Base-by-base conservation (phyloP, 768 basidiomycete genomes). In the Russula griseocarnosa region DNA sequence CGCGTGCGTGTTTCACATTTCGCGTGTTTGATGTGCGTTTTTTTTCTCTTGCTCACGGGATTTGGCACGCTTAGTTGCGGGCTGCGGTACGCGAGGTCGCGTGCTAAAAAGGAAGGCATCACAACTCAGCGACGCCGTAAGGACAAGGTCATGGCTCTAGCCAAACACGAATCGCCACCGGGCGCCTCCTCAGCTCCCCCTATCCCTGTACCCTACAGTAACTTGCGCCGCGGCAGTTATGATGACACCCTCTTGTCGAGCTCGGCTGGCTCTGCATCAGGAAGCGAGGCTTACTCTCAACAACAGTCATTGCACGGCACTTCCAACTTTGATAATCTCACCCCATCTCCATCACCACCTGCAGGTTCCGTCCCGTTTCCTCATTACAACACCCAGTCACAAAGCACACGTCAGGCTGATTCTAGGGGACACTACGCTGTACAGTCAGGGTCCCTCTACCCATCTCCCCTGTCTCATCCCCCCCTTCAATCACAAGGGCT, bases 41-140 rank as follows among this genome's bases (percentile, higher is more conserved):
- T 64, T 59, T 57, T 59, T 47, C 26, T 26, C 54, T 55, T 34
- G 65, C 68, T 66, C 55, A 61, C 62, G 56, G 70, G 67, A 68
- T 69, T 60, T 65, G 71, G 47, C 58, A 42, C 46, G 42, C 67
- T 42, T 66, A 92, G 90, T 50, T 94, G 92, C 73, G 92, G 92
- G 26, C 80, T 94, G 65, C 86, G 92, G 52, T 94, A 85, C 74
- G 91, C 92, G 66, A 87, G 92, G 61, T 90, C 90, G 58, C 84
- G 89, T 70, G 92, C 92, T 62, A 94, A 94, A 78, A 91, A 91
- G 73, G 90, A 90, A 75, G 92, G 87, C 20, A 79, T 82, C 69
- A 76, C 77, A 63, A 76, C 76, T 13, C 81, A 84, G 72, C 83
- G 88, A 42, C 79, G 84, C 63, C 81, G 84, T 62, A 88, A 89